These are phyloP conservation scores for Triticum aestivum DNA, from an alignment of 176 grass and related monocot species.

Conservation along the genomic window IWGSC_CS_RefSeq_v2.1 NC_057795.1:688537681-688538180, in stretches of 20 bases:
- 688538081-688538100: no score
- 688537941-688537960: background rate
- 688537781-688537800: background rate
- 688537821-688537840: background rate
- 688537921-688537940: background rate
- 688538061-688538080: no score
- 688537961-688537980: background rate
- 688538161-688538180: no score
- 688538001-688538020: no score
- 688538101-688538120: no score
- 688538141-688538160: no score
- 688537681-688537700: background rate
- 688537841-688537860: background rate
- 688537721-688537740: background rate
- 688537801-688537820: background rate
- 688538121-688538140: no score
- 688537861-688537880: background rate
- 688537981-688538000: no score
- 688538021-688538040: no score
- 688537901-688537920: background rate
- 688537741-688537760: background rate
- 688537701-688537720: background rate
- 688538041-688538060: no score
- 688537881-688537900: background rate
- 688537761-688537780: background rate